Conservation (phyloP, 164 flowering plant species). For the Dillenia turbinata region DNA sequence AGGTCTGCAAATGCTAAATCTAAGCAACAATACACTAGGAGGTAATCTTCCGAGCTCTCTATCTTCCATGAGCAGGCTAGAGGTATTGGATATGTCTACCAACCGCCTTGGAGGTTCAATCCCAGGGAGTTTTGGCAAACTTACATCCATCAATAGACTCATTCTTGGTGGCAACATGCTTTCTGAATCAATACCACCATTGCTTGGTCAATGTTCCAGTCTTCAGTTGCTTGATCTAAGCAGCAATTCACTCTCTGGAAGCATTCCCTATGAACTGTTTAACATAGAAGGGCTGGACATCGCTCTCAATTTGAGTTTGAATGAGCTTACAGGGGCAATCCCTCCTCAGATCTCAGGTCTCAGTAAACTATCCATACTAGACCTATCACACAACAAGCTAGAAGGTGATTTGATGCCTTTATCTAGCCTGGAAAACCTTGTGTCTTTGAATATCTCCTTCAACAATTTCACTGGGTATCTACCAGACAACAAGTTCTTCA, state of each 20-base stretch:
- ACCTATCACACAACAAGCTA: slow-evolving; percentile 51
- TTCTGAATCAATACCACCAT: slow-evolving; percentile 41
- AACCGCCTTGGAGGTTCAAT: slow-evolving; percentile 52
- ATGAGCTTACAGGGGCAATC: slow-evolving; percentile 34
- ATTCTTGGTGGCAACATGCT: slow-evolving; percentile 33
- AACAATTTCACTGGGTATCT: slow-evolving; percentile 72
- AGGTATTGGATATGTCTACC: slow-evolving; percentile 59
- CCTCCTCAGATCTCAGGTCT: slow-evolving; percentile 51
- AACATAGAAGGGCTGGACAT: slow-evolving; percentile 36
- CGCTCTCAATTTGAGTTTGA: slow-evolving; percentile 48
- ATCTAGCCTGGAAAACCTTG: slow-evolving; percentile 54
- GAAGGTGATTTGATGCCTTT: slow-evolving; percentile 49
- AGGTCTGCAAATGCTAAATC: slow-evolving; percentile 52
- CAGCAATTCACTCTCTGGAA: slow-evolving; percentile 38
- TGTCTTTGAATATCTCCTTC: slow-evolving; percentile 64
- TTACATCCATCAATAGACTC: slow-evolving; percentile 33
- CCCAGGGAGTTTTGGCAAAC: slow-evolving; percentile 39
- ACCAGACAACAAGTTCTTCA: slow-evolving; percentile 67
- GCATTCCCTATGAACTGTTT: slow-evolving; percentile 35
- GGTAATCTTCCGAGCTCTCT: slow-evolving; percentile 58
- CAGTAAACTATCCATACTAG: slow-evolving; percentile 45
- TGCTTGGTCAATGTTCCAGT: slow-evolving; percentile 30
- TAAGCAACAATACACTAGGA: slow-evolving; percentile 55
- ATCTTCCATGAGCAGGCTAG: slow-evolving; percentile 48
- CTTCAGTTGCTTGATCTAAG: slow-evolving; percentile 60